Percentiles rank a stretch among this genome's conserved stretches.
phyloP scores from a whole-genome alignment of 2,329 filamentous ascomycete species.

The Colletotrichum echinochloae region DNA sequence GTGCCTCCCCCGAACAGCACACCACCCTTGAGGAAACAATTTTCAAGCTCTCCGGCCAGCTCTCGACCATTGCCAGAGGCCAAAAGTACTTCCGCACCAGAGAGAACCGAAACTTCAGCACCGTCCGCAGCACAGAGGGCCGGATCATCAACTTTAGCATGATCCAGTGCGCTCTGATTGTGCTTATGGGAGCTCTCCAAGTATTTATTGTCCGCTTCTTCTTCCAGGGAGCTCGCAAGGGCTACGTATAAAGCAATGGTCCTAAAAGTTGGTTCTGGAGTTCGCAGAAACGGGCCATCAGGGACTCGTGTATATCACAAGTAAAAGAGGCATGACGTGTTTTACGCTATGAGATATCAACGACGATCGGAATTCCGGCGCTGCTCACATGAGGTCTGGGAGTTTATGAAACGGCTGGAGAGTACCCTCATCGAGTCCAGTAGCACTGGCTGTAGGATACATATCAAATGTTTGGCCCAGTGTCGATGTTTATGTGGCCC shows the following conservation, averaged over 20 bases:
- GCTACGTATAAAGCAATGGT: constrained; percentile 68
- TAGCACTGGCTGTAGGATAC: constrained; percentile 14
- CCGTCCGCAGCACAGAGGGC: constrained; percentile 93
- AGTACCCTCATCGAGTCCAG: not conserved
- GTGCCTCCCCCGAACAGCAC: constrained; percentile 89
- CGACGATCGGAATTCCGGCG: constrained; percentile 33
- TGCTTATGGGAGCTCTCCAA: constrained; percentile 95
- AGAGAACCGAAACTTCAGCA: constrained; percentile 99
- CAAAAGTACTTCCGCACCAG: constrained; percentile 99
- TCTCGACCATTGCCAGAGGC: constrained; percentile 95
- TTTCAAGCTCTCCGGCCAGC: constrained; percentile 91
- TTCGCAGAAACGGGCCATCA: constrained; percentile 31
- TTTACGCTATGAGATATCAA: constrained; percentile 36
- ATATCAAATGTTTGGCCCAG: constrained; percentile 29
- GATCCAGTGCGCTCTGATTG: constrained; percentile 90
- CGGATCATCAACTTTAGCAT: constrained; percentile 98
- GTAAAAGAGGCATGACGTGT: constrained; percentile 38
- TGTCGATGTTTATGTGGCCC: not conserved
- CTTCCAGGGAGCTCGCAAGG: constrained; percentile 84
- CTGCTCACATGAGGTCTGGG: constrained; percentile 3
- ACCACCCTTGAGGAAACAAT: constrained; percentile 91
- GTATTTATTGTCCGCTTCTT: constrained; percentile 99
- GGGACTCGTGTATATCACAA: constrained; percentile 40
- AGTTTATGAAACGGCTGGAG: not conserved
- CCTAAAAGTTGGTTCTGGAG: constrained; percentile 29